phyloP scores from a whole-genome alignment of 495 filamentous ascomycete genomes.

The Alectoria sarmentosa region DNA sequence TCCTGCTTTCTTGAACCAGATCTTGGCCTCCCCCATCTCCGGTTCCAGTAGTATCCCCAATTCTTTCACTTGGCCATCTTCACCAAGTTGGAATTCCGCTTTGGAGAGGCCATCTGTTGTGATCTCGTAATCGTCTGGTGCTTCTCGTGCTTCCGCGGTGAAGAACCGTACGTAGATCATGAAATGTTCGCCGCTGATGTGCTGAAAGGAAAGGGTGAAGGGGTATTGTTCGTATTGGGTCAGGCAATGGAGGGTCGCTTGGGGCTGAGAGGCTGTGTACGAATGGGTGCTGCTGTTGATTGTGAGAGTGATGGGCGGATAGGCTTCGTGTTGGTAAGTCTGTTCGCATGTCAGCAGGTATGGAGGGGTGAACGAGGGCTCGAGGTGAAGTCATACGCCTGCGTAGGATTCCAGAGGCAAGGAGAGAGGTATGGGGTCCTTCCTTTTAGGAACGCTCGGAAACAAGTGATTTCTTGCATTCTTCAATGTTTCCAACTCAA shows the following conservation, averaged over 20 bases:
- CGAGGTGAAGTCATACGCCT: slow-evolving; percentile 19
- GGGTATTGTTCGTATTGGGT: slow-evolving; percentile 8
- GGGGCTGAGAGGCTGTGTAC: slow-evolving; percentile 16
- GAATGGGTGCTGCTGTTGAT: slow-evolving; percentile 7
- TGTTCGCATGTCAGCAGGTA: not conserved
- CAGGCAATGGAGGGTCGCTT: slow-evolving; percentile 23
- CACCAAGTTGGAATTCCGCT: slow-evolving; percentile 37
- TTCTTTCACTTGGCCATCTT: slow-evolving; percentile 29
- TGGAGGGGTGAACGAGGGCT: not conserved
- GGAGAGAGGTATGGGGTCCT: slow-evolving; percentile 26
- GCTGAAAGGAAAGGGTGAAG: slow-evolving; percentile 16
- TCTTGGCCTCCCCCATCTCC: slow-evolving; percentile 30
- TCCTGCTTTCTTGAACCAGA: slow-evolving; percentile 18
- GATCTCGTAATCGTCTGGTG: slow-evolving; percentile 27
- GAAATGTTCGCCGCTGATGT: slow-evolving; percentile 28
- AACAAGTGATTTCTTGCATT: not conserved
- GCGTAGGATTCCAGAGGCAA: slow-evolving; percentile 32
- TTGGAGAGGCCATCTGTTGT: slow-evolving; percentile 19
- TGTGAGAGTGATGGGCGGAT: slow-evolving; percentile 33
- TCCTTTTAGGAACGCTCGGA: slow-evolving; percentile 16
- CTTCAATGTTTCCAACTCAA: not conserved
- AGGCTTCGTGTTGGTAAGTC: slow-evolving; percentile 38
- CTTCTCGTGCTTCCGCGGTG: not conserved
- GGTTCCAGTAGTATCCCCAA: slow-evolving; percentile 32
- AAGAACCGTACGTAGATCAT: slow-evolving; percentile 4